Evolutionary conservation across 2,329 filamentous ascomycete genomes (phyloP).

Genomic region (Botrytis porri): DNA sequence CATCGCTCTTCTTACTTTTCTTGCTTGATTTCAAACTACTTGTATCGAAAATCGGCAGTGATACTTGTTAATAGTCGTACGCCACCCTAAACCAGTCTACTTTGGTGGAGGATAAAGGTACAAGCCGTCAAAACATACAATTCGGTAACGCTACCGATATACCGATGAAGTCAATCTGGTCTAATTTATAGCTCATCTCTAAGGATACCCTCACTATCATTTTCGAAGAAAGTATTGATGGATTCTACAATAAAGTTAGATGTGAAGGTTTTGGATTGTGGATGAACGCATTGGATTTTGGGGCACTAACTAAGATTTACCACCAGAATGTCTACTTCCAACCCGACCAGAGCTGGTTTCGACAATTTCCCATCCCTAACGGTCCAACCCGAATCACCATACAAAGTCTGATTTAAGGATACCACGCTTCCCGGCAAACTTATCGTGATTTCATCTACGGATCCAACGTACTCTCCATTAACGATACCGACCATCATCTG

Average conservation of each 20-base stretch:
- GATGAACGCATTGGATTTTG: neutral
- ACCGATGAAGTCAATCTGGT: neutral
- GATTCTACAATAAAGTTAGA: neutral
- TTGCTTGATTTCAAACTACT: rapidly evolving
- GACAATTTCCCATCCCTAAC: slow-evolving; percentile 25
- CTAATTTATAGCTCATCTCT: neutral
- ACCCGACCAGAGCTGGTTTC: slow-evolving; percentile 27
- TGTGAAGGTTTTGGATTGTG: too few species aligned
- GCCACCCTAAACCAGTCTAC: neutral
- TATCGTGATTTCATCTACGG: slow-evolving; percentile 21
- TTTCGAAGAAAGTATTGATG: rapidly evolving
- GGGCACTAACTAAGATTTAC: slow-evolving; percentile 22
- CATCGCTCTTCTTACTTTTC: neutral
- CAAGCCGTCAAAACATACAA: neutral
- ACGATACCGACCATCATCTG: slow-evolving; percentile 43
- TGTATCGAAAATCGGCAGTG: neutral
- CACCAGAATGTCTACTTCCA: slow-evolving; percentile 31
- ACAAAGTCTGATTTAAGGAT: slow-evolving; percentile 25
- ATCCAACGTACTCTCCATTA: slow-evolving; percentile 37
- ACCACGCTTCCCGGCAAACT: slow-evolving; percentile 24
- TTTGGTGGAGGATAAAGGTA: neutral
- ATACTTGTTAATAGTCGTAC: neutral
- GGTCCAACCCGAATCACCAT: slow-evolving; percentile 29
- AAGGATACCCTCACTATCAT: neutral
- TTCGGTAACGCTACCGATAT: neutral